phyloP scores from a whole-genome alignment of 2,329 filamentous ascomycete species.

The Tolypocladium tropicale region DNA sequence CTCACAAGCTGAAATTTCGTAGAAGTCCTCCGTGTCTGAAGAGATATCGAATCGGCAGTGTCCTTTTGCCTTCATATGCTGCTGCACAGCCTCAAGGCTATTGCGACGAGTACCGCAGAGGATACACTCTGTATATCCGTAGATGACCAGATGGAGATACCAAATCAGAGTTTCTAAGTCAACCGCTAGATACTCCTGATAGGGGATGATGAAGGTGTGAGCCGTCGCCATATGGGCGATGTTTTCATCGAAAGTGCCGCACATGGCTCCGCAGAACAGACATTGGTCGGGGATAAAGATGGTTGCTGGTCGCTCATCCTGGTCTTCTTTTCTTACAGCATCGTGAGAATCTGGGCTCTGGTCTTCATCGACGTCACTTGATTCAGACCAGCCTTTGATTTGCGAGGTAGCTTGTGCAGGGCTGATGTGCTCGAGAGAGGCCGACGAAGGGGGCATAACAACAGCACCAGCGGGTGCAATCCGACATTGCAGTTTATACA shows the following conservation, averaged over 20 bases:
- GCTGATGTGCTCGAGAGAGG: not conserved
- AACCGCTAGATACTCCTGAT: slow-evolving; percentile 27
- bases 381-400: not conserved
- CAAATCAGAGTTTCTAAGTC: slow-evolving; percentile 34
- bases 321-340: not conserved
- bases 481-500: slow-evolving; percentile 13
- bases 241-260: slow-evolving; percentile 22
- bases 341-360: not conserved
- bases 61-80: slow-evolving; percentile 40
- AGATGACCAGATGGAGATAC: slow-evolving; percentile 39
- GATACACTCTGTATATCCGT: slow-evolving; percentile 38
- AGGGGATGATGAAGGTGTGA: slow-evolving; percentile 36
- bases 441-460: slow-evolving; percentile 4
- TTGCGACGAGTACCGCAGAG: slow-evolving; percentile 34
- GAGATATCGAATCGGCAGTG: slow-evolving; percentile 34
- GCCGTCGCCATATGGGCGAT: slow-evolving; percentile 36
- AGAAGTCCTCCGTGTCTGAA: slow-evolving; percentile 30
- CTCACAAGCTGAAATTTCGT: slow-evolving; percentile 15
- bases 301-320: not conserved
- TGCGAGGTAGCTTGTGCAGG: not conserved
- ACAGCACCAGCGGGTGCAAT: slow-evolving; percentile 10
- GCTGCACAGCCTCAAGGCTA: slow-evolving; percentile 33
- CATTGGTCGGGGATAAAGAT: slow-evolving; percentile 23
- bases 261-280: slow-evolving; percentile 29
- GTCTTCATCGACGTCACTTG: not conserved